A percentile compares a stretch with the other conserved stretches of the same genome.
Evolutionary conservation across 2,329 filamentous ascomycete species (phyloP).

Genomic region (Ceratocystis albifundus): DNA sequence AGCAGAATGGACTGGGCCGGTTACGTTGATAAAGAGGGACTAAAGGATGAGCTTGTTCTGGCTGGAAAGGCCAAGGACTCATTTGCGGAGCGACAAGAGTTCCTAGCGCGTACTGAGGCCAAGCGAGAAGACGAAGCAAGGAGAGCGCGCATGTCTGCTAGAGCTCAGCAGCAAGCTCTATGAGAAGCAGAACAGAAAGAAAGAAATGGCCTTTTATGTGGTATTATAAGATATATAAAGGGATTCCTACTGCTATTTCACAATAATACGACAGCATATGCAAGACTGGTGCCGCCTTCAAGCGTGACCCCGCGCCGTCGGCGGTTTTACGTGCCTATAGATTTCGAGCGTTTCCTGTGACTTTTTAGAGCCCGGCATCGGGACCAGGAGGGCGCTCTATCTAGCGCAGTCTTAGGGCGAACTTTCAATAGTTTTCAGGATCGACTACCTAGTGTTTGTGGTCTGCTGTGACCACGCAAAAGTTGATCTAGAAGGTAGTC

Average conservation of each 20-base stretch:
- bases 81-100: constrained; percentile 51
- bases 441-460: too few relatives aligned
- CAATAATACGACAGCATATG: too few relatives aligned
- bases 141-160: constrained; percentile 38
- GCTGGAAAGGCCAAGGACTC: constrained; percentile 55
- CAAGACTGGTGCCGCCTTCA: too few relatives aligned
- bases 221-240: background rate
- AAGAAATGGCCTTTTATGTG: background rate
- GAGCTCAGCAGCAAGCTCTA: constrained; percentile 19
- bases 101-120: constrained; percentile 53
- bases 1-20: constrained; percentile 63
- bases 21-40: constrained; percentile 59
- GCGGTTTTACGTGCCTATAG: too few relatives aligned
- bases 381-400: too few relatives aligned
- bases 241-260: background rate
- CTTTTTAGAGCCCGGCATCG: too few relatives aligned
- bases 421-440: too few relatives aligned
- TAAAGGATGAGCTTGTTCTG: constrained; percentile 55
- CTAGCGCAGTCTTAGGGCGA: too few relatives aligned
- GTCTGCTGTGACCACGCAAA: too few relatives aligned
- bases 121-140: constrained; percentile 50
- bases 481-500: too few relatives aligned
- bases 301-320: too few relatives aligned
- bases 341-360: too few relatives aligned
- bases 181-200: background rate